These are phyloP conservation scores for Coprinellus micaceus DNA, from an alignment of 768 basidiomycete species.

Conservation along the genomic window DNA sequence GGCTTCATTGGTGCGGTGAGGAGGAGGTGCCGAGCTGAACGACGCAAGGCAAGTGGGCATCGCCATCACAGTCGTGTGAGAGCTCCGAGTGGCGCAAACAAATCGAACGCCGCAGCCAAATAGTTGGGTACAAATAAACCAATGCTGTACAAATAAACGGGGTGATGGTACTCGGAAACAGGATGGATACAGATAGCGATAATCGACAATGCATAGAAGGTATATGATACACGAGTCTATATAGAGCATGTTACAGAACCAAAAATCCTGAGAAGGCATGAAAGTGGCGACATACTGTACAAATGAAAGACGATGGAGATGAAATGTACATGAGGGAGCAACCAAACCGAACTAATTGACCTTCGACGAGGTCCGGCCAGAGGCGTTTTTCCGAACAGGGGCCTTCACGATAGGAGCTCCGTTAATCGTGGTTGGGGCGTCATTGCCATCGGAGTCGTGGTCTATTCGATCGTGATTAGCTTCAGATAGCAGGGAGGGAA, in stretches of 20 bases:
- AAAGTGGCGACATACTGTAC: neutral
- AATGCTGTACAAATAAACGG: neutral
- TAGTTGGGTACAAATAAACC: neutral
- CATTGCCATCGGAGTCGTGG: too few species aligned
- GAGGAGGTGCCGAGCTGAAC: too few species aligned
- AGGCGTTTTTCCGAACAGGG: neutral
- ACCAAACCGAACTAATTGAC: neutral
- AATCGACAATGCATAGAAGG: too few species aligned
- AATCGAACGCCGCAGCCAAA: too few species aligned
- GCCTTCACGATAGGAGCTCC: neutral
- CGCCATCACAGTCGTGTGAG: too few species aligned
- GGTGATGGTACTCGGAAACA: neutral
- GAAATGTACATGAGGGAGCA: neutral
- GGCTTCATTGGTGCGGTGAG: too few species aligned
- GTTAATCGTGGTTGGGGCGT: neutral
- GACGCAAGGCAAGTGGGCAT: too few species aligned
- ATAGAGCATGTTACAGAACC: neutral
- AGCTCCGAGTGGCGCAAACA: too few species aligned
- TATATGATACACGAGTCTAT: neutral
- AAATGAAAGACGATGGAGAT: neutral
- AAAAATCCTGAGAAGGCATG: neutral
- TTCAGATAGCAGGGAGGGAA: too few species aligned
- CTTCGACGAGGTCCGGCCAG: neutral
- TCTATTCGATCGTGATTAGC: neutral
- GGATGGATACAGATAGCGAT: neutral